Evolutionary conservation across 176 grass and related monocot species (phyloP).

Genomic region (Rhipidocladum racemiflorum): DNA sequence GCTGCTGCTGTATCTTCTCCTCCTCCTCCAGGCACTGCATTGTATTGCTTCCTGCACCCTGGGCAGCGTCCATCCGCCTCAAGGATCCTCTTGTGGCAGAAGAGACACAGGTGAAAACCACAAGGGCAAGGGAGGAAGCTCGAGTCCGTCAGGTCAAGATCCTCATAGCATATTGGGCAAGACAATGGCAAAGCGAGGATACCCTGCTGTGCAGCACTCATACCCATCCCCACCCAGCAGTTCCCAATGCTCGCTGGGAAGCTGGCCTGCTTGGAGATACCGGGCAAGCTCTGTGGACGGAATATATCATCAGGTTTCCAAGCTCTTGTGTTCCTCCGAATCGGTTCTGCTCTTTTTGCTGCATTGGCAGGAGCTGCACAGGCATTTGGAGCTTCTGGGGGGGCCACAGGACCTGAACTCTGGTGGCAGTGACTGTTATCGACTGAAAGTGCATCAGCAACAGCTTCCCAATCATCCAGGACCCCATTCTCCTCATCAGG

Average conservation of each 20-base stretch:
- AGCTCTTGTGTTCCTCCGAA: conserved; percentile 49
- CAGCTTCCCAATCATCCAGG: conserved; percentile 93
- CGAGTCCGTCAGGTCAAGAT: conserved; percentile 77
- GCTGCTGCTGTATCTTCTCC: neutral
- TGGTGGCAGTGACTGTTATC: conserved; percentile 40
- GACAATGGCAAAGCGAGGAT: conserved; percentile 53
- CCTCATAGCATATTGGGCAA: conserved; percentile 89
- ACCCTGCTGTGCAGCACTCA: conserved; percentile 35
- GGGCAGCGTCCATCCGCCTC: conserved; percentile 86
- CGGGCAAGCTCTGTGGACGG: conserved; percentile 83
- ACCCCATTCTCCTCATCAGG: conserved; percentile 70
- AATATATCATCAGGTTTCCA: conserved; percentile 79
- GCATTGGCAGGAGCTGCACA: conserved; percentile 3
- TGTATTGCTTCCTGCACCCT: conserved; percentile 92
- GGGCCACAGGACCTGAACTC: conserved; percentile 9
- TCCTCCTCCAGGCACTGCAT: conserved; percentile 32
- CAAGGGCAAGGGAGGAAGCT: conserved; percentile 91
- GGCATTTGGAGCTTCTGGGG: neutral
- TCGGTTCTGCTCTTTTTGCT: conserved; percentile 31
- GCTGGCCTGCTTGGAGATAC: conserved; percentile 75
- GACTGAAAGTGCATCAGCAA: conserved; percentile 65
- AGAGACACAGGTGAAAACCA: conserved; percentile 86
- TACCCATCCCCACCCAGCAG: conserved; percentile 31
- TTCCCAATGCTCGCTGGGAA: conserved; percentile 52
- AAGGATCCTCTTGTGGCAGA: conserved; percentile 91